Evolutionary conservation across 331 rosid genomes (phyloP), one percentile per base, ranked within the genome.

Genomic region (Prunus yedoensis): DNA sequence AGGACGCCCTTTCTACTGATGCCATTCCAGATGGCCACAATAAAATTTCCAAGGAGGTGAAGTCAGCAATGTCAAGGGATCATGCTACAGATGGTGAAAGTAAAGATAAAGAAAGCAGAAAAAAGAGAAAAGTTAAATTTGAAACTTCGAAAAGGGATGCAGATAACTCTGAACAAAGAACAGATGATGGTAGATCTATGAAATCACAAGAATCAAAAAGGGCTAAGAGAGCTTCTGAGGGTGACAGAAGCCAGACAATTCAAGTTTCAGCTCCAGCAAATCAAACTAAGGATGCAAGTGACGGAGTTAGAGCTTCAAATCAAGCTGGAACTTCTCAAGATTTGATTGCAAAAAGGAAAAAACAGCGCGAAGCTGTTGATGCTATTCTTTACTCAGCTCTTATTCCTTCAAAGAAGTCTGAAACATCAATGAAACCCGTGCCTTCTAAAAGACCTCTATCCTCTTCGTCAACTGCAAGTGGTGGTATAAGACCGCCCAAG

Each of bases 281-380:
- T 66, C 38, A 77, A 85, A 78, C 79, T 17, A 79, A 70, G 77
- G 88, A 77, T 76, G 77, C 74, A 21, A 82, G 76, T 73, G 80
- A 54, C 66, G 77, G 78, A 82, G 81, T 76, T 76, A 79, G 67
- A 66, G 80, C 78, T 78, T 66, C 80, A 53, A 76, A 66, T 85
- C 83, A 74, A 84, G 78, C 59, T 66, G 81, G 70, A 73, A 65
- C 70, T 79, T 81, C 86, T 78, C 85, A 81, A 58, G 85, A 78
- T 53, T 74, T 82, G 59, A 84, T 87, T 82, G 89, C 87, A 25
- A 87, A 92, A 90, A 86, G 97, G 90, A 94, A 90, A 88, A 80
- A 87, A 70, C 96, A 88, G 87, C 97, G 97, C 61, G 93, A 91
- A 81, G 96, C 91, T 73, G 99, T 94, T 66, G 92, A 94, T 70